A percentile compares a stretch with the other conserved stretches of the same genome.
These are phyloP conservation scores for Plantago rigida DNA, from an alignment of 305 asterid species.

Conservation along the genomic window DNA sequence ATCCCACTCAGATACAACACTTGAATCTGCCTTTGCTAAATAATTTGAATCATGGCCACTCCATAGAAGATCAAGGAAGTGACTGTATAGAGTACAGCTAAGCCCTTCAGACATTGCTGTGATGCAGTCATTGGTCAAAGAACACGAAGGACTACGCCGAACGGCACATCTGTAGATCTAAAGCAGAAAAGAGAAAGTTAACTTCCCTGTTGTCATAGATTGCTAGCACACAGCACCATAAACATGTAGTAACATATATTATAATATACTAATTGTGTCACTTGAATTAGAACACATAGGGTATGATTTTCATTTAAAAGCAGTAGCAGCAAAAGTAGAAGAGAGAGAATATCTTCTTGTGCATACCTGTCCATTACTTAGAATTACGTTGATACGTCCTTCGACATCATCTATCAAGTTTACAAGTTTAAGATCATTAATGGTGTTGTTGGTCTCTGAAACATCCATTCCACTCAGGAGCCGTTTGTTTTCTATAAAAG, in stretches of 20 bases:
- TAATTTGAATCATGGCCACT: slow-evolving; percentile 46
- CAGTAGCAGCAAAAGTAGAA: no score
- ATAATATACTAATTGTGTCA: no score
- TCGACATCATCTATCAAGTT: slow-evolving; percentile 77
- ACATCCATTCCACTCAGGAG: slow-evolving; percentile 28
- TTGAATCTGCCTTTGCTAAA: slow-evolving; percentile 38
- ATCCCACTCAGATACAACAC: slow-evolving; percentile 76
- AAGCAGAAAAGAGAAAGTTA: slow-evolving; percentile 22
- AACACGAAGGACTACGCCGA: slow-evolving; percentile 72
- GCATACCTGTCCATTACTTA: slow-evolving; percentile 63
- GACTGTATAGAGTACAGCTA: slow-evolving; percentile 46
- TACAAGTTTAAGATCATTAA: slow-evolving; percentile 44
- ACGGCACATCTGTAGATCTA: slow-evolving; percentile 72
- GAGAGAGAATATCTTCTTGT: background rate
- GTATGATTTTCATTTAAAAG: no score
- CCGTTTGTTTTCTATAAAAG: slow-evolving; percentile 35
- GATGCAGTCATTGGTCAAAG: slow-evolving; percentile 74
- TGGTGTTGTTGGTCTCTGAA: slow-evolving; percentile 28
- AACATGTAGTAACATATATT: background rate
- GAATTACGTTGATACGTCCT: slow-evolving; percentile 57
- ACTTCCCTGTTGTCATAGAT: slow-evolving; percentile 22
- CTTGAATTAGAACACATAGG: no score
- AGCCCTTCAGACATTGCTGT: slow-evolving; percentile 79
- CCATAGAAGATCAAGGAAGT: slow-evolving; percentile 73
- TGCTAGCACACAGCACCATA: slow-evolving; percentile 3